Percentiles rank a stretch among this genome's conserved stretches.
These are phyloP conservation scores for Trypanosoma vivax DNA, from an alignment of 208 protist genomes.

Conservation along the genomic window DNA sequence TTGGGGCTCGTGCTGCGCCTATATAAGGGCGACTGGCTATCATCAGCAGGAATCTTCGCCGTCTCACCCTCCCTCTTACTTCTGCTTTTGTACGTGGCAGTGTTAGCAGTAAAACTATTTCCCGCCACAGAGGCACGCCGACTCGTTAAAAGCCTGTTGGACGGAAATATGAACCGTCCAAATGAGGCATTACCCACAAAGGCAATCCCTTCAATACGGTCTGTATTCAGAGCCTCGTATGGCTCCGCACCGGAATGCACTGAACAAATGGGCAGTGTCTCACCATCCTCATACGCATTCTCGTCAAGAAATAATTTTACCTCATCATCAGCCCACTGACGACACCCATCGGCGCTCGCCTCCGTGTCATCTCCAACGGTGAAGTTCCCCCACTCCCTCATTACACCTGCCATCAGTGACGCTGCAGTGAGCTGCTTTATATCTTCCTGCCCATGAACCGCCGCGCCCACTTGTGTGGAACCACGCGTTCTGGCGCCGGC, in stretches of 20 bases:
- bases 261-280: conserved; percentile 4
- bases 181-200: conserved; percentile 16
- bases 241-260: conserved; percentile 1
- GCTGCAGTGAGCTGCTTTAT: too few species aligned
- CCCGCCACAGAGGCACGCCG: not conserved
- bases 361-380: too few species aligned
- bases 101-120: not conserved
- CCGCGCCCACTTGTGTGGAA: too few species aligned
- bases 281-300: conserved; percentile 13
- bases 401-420: too few species aligned
- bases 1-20: too few species aligned
- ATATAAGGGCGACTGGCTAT: too few species aligned
- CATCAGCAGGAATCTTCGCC: not conserved
- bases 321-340: conserved; percentile 15
- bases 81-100: not conserved
- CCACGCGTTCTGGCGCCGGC: too few species aligned
- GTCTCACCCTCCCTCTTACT: not conserved
- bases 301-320: conserved; percentile 14
- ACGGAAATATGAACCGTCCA: not conserved
- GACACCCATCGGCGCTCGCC: not conserved
- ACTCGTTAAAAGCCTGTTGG: not conserved
- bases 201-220: not conserved
- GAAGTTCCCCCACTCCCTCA: too few species aligned
- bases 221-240: not conserved
- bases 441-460: too few species aligned